phyloP scores from a whole-genome alignment of 164 flowering plant genomes.

The Sextonia rubra region DNA sequence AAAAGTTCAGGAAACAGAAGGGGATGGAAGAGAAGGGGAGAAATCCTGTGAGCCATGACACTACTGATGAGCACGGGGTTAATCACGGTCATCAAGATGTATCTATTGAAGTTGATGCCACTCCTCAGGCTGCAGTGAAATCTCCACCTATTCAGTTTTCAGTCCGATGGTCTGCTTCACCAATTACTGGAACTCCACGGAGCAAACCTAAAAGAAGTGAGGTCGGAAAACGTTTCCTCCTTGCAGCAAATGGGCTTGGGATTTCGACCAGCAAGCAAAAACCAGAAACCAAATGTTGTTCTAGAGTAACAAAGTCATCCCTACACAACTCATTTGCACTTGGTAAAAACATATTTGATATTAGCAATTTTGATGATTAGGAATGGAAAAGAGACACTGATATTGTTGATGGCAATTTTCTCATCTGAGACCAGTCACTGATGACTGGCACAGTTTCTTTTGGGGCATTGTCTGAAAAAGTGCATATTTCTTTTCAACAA shows the following conservation, averaged over 20 bases:
- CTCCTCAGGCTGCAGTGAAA: conserved; percentile 11
- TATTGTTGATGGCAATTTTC: too few relatives aligned
- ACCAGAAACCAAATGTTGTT: conserved; percentile 17
- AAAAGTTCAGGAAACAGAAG: not conserved
- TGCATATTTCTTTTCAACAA: too few relatives aligned
- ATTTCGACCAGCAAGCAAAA: conserved; percentile 22
- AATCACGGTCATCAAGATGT: not conserved
- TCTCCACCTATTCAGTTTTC: conserved; percentile 11
- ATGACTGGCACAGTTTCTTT: too few relatives aligned
- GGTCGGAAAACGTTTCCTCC: conserved; percentile 45
- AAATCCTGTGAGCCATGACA: not conserved
- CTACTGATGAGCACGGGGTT: not conserved
- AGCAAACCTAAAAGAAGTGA: conserved; percentile 18
- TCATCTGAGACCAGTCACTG: too few relatives aligned
- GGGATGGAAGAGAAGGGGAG: not conserved
- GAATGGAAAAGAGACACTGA: not conserved
- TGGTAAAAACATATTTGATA: conserved; percentile 34
- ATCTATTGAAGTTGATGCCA: not conserved
- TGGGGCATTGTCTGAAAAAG: too few relatives aligned
- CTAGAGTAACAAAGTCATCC: conserved; percentile 9
- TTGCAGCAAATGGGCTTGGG: conserved; percentile 39
- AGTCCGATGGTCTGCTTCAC: not conserved
- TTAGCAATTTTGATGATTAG: conserved; percentile 34
- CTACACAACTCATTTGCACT: not conserved
- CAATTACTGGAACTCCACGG: conserved; percentile 12